phyloP scores from a whole-genome alignment of 1,139 yeast species.

The Sugiyamaella novakii region DNA sequence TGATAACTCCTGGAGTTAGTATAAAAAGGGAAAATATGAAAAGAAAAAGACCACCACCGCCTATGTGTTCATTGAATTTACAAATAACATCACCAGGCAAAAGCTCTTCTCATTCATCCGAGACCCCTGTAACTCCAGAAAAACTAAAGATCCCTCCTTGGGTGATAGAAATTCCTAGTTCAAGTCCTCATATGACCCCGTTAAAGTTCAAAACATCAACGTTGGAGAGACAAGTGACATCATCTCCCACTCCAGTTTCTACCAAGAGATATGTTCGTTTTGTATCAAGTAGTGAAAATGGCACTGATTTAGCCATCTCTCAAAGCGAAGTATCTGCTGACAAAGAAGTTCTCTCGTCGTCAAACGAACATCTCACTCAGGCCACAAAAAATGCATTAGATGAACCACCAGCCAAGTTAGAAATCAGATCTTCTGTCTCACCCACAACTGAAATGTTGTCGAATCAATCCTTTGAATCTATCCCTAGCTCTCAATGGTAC shows the following conservation, averaged over 20 bases:
- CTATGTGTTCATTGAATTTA: neutral
- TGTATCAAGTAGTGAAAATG: too few relatives aligned
- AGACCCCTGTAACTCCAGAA: conserved; percentile 8
- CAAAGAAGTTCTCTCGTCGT: too few relatives aligned
- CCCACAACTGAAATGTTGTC: neutral
- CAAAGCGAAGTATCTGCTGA: too few relatives aligned
- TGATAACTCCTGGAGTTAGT: neutral
- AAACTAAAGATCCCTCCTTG: conserved; percentile 14
- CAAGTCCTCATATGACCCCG: conserved; percentile 19
- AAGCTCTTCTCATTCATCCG: neutral
- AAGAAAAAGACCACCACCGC: neutral
- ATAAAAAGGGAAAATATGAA: neutral
- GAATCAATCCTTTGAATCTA: neutral
- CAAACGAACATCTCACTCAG: too few relatives aligned
- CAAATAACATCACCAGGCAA: neutral
- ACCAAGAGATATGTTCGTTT: neutral
- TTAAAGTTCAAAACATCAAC: conserved; percentile 7
- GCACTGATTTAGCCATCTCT: too few relatives aligned
- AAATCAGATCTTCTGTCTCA: conserved; percentile 5
- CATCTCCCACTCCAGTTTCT: neutral
- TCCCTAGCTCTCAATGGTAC: conserved; percentile 30
- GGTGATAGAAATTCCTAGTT: conserved; percentile 19
- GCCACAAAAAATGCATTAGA: neutral
- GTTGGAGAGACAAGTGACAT: neutral
- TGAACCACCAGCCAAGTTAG: neutral